A percentile compares a stretch with the other conserved stretches of the same genome.
Evolutionary conservation across 495 filamentous ascomycete genomes (phyloP).

Genomic region (Podospora fimiseda): DNA sequence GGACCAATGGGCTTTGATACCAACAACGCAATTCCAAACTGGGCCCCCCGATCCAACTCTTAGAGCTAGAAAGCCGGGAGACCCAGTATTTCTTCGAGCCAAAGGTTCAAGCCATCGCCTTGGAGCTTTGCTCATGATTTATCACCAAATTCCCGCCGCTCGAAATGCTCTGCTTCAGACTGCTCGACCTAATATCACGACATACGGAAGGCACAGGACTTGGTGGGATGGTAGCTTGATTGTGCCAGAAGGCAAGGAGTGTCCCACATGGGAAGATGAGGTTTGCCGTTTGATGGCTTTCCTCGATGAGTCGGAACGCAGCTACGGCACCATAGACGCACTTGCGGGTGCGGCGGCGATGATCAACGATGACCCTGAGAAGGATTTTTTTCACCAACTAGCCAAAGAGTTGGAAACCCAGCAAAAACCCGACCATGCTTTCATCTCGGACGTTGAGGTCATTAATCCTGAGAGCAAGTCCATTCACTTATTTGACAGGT

Average conservation of each 20-base stretch:
- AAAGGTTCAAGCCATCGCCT: conserved; percentile 45
- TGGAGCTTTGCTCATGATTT: conserved; percentile 65
- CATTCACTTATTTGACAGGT: conserved; percentile 17
- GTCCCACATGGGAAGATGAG: conserved; percentile 50
- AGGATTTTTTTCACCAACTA: conserved; percentile 19
- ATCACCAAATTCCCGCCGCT: conserved; percentile 77
- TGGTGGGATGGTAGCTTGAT: conserved; percentile 83
- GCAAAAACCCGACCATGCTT: background rate
- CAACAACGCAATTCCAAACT: too few species aligned
- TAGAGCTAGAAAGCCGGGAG: conserved; percentile 51
- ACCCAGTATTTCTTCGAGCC: conserved; percentile 61
- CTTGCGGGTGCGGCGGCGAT: conserved; percentile 13
- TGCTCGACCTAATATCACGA: too few species aligned
- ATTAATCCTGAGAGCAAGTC: background rate
- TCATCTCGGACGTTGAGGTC: conserved; percentile 12
- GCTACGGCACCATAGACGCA: conserved; percentile 70
- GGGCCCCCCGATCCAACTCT: conserved; percentile 33
- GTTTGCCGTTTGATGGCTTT: conserved; percentile 82
- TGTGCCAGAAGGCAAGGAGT: conserved; percentile 48
- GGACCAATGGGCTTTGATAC: too few species aligned
- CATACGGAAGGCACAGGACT: conserved; percentile 63
- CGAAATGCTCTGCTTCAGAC: conserved; percentile 64
- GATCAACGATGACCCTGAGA: conserved; percentile 17
- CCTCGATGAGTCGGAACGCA: conserved; percentile 66
- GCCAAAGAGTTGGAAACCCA: background rate